phyloP scores from a whole-genome alignment of 2,329 filamentous ascomycete genomes.

The Fusarium paranaense region DNA sequence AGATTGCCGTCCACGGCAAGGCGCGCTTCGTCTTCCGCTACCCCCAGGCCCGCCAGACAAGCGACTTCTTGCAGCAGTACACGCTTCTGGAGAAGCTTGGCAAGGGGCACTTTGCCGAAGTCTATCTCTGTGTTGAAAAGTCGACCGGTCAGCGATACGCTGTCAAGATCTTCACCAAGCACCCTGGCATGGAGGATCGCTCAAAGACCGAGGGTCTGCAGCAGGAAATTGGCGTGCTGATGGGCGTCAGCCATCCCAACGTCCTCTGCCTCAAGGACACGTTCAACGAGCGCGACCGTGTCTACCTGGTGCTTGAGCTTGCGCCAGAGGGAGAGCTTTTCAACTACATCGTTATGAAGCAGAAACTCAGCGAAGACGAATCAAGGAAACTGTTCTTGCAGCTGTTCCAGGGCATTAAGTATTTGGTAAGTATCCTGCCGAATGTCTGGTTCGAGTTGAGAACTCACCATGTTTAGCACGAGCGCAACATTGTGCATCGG shows the following conservation, averaged over 20 bases:
- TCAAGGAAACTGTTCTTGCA: slow-evolving; percentile 89
- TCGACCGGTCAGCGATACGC: slow-evolving; percentile 84
- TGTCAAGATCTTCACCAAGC: slow-evolving; percentile 94
- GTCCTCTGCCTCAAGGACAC: slow-evolving; percentile 94
- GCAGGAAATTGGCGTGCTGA: slow-evolving; percentile 95
- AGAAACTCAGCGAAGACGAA: slow-evolving; percentile 87
- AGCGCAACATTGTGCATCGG: slow-evolving; percentile 95
- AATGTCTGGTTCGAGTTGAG: not conserved
- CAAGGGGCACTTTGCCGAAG: slow-evolving; percentile 95
- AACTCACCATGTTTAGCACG: slow-evolving; percentile 71
- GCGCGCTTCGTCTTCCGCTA: slow-evolving; percentile 94
- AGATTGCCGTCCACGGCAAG: slow-evolving; percentile 87
- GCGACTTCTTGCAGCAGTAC: slow-evolving; percentile 88
- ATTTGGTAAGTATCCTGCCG: slow-evolving; percentile 74
- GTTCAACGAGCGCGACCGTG: slow-evolving; percentile 89
- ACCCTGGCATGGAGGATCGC: slow-evolving; percentile 82
- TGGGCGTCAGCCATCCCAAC: slow-evolving; percentile 96
- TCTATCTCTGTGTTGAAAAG: slow-evolving; percentile 91
- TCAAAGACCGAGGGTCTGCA: slow-evolving; percentile 88
- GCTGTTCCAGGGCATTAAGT: slow-evolving; percentile 93
- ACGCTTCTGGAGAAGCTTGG: slow-evolving; percentile 86
- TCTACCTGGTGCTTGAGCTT: slow-evolving; percentile 91
- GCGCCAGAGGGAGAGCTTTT: slow-evolving; percentile 95
- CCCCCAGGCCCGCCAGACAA: slow-evolving; percentile 78
- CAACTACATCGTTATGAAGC: slow-evolving; percentile 91